Evolutionary conservation across 495 filamentous ascomycete genomes (phyloP), one percentile per base, ranked within the genome.

Genomic region (Cenococcum geophilum): DNA sequence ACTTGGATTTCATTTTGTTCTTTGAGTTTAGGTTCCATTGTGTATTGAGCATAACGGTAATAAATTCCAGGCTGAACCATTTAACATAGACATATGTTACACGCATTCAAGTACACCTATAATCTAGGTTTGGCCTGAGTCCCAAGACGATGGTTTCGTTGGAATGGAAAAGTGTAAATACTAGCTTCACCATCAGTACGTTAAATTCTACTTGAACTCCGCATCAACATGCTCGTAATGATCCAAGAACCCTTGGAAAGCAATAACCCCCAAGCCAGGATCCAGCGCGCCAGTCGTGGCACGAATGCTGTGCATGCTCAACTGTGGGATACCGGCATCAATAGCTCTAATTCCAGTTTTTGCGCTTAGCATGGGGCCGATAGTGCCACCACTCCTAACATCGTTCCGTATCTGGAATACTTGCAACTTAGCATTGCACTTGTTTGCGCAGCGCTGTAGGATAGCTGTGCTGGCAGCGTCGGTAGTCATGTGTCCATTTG

Each of bases 381-480:
- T 91, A 1, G 93, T 98, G 2, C 93, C 93, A 34, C 93, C 93
- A 65, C 82, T 86, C 35, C 93, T 78, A 8, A 78, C 83, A 72
- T 97, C 93, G 67, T 98, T 98, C 37, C 93, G 79, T 69, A 97
- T 96, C 78, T 96, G 91, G 79, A 97, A 97, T 12, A 92, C 76
- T 75, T 98, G 93, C 64, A 95, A 74, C 35, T 80, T 83, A 34
- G 81, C 80, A 35, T 79, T 81, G 56, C 78, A 79, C 47, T 86
- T 85, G 50, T 87, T 82, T 4, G 89, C 90, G 48, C 93, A 78
- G 16, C 86, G 81, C 66, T 85, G 81, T 18, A 97, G 75, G 51
- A 97, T 78, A 0, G 87, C 85, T 23, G 86, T 84, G 49, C 85
- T 89, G 32, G 95, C 84, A 59, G 84, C 82, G 70, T 97, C 92